Percentiles rank a stretch among this genome's conserved stretches.
Conservation (phyloP, 2,329 filamentous ascomycete genomes). For the Cladosporium velox region DNA sequence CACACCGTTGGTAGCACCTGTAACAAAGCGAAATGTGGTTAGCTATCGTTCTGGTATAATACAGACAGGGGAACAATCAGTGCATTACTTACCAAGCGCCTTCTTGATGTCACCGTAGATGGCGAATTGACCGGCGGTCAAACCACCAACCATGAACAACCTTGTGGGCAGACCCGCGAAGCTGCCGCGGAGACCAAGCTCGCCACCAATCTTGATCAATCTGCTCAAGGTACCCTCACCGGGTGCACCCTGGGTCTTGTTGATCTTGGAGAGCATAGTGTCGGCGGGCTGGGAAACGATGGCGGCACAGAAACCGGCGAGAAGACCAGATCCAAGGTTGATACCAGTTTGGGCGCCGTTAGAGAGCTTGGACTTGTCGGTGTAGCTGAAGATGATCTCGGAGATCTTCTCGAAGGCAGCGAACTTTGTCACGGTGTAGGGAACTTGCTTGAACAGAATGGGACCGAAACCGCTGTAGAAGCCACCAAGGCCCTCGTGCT, state of each 20-base stretch:
- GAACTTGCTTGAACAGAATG: conserved; percentile 85
- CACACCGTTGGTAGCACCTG: conserved; percentile 74
- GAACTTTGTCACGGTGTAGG: conserved; percentile 95
- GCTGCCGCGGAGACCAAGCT: conserved; percentile 74
- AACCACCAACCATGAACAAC: conserved; percentile 72
- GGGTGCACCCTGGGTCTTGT: conserved; percentile 86
- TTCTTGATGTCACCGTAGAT: conserved; percentile 82
- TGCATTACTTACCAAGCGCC: conserved; percentile 35
- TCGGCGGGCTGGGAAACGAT: conserved; percentile 87
- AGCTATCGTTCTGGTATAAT: background rate
- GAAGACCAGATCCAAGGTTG: conserved; percentile 83
- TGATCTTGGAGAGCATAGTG: conserved; percentile 94
- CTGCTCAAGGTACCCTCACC: conserved; percentile 80
- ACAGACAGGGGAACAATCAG: background rate
- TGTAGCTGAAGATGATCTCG: conserved; percentile 65
- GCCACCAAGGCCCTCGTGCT: conserved; percentile 77
- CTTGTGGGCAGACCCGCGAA: conserved; percentile 81
- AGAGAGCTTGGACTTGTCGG: conserved; percentile 72
- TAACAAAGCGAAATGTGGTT: conserved; percentile 25
- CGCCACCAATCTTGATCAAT: conserved; percentile 83
- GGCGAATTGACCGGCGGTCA: conserved; percentile 81
- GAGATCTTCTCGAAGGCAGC: conserved; percentile 89
- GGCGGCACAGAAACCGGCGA: conserved; percentile 84
- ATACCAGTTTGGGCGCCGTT: conserved; percentile 71
- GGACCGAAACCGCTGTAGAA: conserved; percentile 92